Conservation (phyloP, 2,329 filamentous ascomycete genomes). For the Xylaria sp. region DNA sequence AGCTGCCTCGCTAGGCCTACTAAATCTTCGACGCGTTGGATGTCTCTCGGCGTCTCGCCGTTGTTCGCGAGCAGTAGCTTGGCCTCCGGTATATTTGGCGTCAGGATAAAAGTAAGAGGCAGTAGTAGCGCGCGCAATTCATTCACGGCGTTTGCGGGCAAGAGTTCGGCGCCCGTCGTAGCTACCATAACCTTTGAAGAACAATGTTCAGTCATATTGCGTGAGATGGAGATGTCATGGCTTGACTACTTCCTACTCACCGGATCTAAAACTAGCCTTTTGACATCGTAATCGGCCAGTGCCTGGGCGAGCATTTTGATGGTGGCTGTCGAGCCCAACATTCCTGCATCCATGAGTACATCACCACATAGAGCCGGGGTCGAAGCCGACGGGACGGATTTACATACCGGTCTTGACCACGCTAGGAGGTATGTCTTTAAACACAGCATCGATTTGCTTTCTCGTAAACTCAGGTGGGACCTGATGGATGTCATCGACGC, state of each 20-base stretch:
- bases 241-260: slow-evolving; percentile 58
- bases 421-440: slow-evolving; percentile 87
- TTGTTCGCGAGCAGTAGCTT: slow-evolving; percentile 45
- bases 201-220: slow-evolving; percentile 16
- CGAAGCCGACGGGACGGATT: background rate
- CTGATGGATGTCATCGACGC: slow-evolving; percentile 83
- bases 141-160: slow-evolving; percentile 72
- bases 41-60: slow-evolving; percentile 54
- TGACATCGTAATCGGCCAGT: slow-evolving; percentile 67
- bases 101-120: slow-evolving; percentile 65
- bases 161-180: slow-evolving; percentile 77
- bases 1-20: slow-evolving; percentile 75
- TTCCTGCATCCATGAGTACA: slow-evolving; percentile 64
- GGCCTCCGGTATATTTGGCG: slow-evolving; percentile 41
- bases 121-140: slow-evolving; percentile 70
- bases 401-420: slow-evolving; percentile 87
- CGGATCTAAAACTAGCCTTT: slow-evolving; percentile 76
- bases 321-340: slow-evolving; percentile 80
- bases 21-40: slow-evolving; percentile 72
- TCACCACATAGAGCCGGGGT: background rate
- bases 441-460: slow-evolving; percentile 85
- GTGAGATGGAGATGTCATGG: background rate
- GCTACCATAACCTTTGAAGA: slow-evolving; percentile 84
- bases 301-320: slow-evolving; percentile 75
- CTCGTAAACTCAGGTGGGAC: slow-evolving; percentile 81